phyloP scores from a whole-genome alignment of 148 eudicot species.

The Fagopyrum tataricum region DNA sequence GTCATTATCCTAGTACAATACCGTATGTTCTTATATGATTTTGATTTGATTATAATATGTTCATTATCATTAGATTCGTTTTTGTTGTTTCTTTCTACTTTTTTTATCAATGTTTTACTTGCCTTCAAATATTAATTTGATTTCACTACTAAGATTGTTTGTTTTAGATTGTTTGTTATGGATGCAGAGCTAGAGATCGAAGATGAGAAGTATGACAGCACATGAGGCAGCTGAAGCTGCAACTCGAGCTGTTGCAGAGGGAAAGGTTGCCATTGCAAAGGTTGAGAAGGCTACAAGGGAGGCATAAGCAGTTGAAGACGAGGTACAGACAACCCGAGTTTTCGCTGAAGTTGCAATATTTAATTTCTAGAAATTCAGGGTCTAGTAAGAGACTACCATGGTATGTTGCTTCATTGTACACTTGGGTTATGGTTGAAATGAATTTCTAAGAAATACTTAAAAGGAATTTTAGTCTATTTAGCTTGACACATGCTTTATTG shows the following conservation, averaged over 20 bases:
- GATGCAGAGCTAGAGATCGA: conserved; percentile 65
- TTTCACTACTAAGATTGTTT: too few relatives aligned
- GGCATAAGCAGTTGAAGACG: conserved; percentile 78
- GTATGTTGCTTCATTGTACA: neutral
- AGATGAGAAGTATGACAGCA: conserved; percentile 67
- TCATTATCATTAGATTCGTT: too few relatives aligned
- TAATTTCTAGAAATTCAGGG: neutral
- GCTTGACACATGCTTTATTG: neutral
- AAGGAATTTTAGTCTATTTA: too few relatives aligned
- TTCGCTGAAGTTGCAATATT: conserved; percentile 52
- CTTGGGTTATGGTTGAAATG: neutral
- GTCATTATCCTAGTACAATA: too few relatives aligned
- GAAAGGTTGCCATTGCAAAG: conserved; percentile 79
- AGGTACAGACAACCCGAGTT: conserved; percentile 60
- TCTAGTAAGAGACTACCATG: neutral
- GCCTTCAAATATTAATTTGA: too few relatives aligned
- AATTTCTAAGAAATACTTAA: neutral
- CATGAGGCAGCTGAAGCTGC: conserved; percentile 74
- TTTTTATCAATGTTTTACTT: too few relatives aligned
- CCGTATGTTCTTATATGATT: too few relatives aligned
- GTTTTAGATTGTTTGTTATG: too few relatives aligned
- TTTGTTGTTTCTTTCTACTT: too few relatives aligned
- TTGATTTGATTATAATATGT: too few relatives aligned
- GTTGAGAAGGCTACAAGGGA: conserved; percentile 81
- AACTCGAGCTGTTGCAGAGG: conserved; percentile 80